Conservation (phyloP, 345 rosid species). For the Kandelia obovata region DNA sequence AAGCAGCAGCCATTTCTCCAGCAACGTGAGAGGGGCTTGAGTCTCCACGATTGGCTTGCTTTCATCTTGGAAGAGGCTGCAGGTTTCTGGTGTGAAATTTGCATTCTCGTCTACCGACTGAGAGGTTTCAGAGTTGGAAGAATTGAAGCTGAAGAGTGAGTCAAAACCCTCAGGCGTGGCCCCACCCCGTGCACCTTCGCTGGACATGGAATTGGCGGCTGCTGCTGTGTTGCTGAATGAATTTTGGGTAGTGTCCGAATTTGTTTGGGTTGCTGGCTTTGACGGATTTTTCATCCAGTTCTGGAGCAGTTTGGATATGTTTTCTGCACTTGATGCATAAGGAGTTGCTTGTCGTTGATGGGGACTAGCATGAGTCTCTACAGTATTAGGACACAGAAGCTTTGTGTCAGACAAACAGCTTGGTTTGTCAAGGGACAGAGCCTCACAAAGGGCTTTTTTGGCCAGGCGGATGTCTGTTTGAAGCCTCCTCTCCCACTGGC, state of each 20-base stretch:
- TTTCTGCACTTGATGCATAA: conserved; percentile 65
- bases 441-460: conserved; percentile 70
- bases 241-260: conserved; percentile 26
- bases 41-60: conserved; percentile 32
- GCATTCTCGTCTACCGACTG: conserved; percentile 33
- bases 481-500: conserved; percentile 81
- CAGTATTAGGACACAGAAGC: not conserved
- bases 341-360: conserved; percentile 19
- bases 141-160: conserved; percentile 42
- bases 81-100: conserved; percentile 20
- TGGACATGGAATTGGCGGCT: conserved; percentile 26
- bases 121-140: conserved; percentile 42
- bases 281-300: conserved; percentile 49
- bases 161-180: conserved; percentile 35
- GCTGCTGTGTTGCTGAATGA: conserved; percentile 15
- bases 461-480: conserved; percentile 87
- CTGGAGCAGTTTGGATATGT: conserved; percentile 61
- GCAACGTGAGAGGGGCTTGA: conserved; percentile 46
- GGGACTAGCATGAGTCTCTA: not conserved
- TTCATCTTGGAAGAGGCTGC: conserved; percentile 44
- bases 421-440: conserved; percentile 59
- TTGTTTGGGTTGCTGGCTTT: conserved; percentile 20
- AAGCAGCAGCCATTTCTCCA: conserved; percentile 63
- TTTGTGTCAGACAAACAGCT: conserved; percentile 19
- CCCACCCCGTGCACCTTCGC: conserved; percentile 23